phyloP scores from a whole-genome alignment of 305 asterid species.

The Coffea humblotiana region DNA sequence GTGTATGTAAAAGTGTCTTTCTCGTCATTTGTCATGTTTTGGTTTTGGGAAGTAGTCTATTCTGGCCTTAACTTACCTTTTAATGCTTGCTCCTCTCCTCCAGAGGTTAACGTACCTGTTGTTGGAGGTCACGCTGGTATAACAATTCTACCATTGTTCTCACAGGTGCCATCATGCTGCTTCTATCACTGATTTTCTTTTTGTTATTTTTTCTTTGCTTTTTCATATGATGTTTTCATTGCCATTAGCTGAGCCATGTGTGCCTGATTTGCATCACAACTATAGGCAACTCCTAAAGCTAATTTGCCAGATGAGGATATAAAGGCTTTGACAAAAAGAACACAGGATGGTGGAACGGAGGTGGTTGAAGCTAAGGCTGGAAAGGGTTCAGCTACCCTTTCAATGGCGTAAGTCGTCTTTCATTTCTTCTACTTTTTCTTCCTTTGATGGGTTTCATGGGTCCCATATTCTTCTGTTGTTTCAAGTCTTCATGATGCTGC shows the following conservation, averaged over 20 bases:
- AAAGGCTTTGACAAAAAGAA: constrained; percentile 78
- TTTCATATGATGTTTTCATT: too few relatives aligned
- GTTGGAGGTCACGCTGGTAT: constrained; percentile 89
- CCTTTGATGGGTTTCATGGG: neutral
- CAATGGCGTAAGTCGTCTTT: constrained; percentile 79
- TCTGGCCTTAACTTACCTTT: constrained; percentile 5
- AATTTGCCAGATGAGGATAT: constrained; percentile 63
- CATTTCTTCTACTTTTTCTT: neutral
- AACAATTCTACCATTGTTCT: constrained; percentile 85
- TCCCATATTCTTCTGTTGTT: neutral
- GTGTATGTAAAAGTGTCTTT: neutral
- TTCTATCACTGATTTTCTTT: neutral
- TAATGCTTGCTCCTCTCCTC: constrained; percentile 7
- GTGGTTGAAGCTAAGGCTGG: constrained; percentile 97
- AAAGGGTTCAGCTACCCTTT: constrained; percentile 95
- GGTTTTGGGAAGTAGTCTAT: neutral
- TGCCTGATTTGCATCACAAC: constrained; percentile 6
- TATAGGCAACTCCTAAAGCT: constrained; percentile 72
- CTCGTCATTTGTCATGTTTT: neutral
- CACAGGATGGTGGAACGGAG: constrained; percentile 97
- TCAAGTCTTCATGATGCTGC: neutral
- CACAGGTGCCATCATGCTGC: constrained; percentile 48
- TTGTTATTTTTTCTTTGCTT: neutral
- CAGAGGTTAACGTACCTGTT: constrained; percentile 80
- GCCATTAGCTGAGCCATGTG: neutral